Evolutionary conservation across 1,284 basidiomycete species (phyloP).

Genomic region (Inonotus obliquus): DNA sequence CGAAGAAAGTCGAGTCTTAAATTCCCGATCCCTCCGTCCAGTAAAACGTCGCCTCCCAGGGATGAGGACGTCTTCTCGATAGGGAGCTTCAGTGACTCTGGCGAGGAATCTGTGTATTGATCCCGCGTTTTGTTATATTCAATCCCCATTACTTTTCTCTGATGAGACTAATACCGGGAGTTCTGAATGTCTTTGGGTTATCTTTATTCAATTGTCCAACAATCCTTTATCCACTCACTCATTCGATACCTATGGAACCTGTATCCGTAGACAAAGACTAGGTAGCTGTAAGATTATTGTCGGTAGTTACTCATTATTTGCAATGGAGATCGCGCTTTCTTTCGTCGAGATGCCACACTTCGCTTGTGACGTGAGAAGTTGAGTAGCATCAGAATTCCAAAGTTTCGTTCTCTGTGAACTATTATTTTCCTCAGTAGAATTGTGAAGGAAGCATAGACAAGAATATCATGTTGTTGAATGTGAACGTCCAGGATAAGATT

Average conservation of each 20-base stretch:
- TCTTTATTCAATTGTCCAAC: background rate
- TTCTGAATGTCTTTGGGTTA: background rate
- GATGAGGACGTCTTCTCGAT: slow-evolving; percentile 10
- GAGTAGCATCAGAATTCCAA: background rate
- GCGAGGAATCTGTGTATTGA: background rate
- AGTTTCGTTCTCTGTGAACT: background rate
- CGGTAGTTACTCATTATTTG: background rate
- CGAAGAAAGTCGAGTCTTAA: background rate
- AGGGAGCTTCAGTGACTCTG: slow-evolving; percentile 9
- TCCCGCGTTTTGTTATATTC: background rate
- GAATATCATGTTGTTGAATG: no score
- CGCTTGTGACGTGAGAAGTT: background rate
- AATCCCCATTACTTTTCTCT: background rate
- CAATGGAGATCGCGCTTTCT: background rate
- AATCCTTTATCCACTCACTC: background rate
- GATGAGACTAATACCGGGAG: background rate
- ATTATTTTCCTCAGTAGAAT: background rate
- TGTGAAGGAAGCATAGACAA: background rate
- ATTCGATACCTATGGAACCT: background rate
- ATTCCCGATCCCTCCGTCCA: slow-evolving; percentile 1
- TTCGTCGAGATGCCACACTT: background rate
- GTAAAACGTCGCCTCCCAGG: background rate
- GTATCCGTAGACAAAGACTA: background rate
- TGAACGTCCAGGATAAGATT: background rate
- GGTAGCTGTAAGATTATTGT: background rate